A percentile compares a stretch with the other conserved stretches of the same genome.
phyloP scores from a whole-genome alignment of 805 yeast genomes.

The Candida ovalis region DNA sequence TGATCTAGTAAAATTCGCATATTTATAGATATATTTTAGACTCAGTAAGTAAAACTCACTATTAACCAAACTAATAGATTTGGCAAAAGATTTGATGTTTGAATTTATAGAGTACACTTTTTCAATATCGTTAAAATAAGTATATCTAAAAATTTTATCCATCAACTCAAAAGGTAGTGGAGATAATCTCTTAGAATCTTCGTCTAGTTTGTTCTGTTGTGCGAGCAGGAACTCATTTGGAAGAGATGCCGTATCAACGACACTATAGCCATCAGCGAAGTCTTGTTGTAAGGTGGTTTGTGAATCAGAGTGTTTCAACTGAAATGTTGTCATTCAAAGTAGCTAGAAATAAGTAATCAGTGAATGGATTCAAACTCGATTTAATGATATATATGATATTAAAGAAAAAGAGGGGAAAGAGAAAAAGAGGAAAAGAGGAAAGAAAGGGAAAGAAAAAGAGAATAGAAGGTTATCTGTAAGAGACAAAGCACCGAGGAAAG shows the following conservation, averaged over 20 bases:
- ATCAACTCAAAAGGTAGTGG: slow-evolving; percentile 32
- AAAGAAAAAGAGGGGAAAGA: background rate
- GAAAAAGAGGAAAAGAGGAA: background rate
- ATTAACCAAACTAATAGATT: slow-evolving; percentile 40
- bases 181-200: slow-evolving; percentile 9
- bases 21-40: slow-evolving; percentile 56
- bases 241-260: background rate
- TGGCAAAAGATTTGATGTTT: slow-evolving; percentile 26
- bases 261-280: background rate
- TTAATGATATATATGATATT: background rate
- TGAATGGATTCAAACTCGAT: background rate
- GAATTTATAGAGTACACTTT: slow-evolving; percentile 27
- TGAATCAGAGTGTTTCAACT: slow-evolving; percentile 4
- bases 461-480: background rate
- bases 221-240: slow-evolving; percentile 17
- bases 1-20: slow-evolving; percentile 74
- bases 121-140: slow-evolving; percentile 28
- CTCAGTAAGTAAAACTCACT: slow-evolving; percentile 56
- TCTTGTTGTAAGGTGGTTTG: background rate
- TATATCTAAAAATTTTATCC: slow-evolving; percentile 29
- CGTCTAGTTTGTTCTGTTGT: slow-evolving; percentile 13
- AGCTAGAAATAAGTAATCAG: background rate
- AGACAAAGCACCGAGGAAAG: background rate
- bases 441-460: too few species aligned
- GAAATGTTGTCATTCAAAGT: slow-evolving; percentile 19